Percentiles rank a stretch among this genome's conserved stretches.
Conservation (phyloP, 495 filamentous ascomycete genomes). For the Cercophora scortea region DNA sequence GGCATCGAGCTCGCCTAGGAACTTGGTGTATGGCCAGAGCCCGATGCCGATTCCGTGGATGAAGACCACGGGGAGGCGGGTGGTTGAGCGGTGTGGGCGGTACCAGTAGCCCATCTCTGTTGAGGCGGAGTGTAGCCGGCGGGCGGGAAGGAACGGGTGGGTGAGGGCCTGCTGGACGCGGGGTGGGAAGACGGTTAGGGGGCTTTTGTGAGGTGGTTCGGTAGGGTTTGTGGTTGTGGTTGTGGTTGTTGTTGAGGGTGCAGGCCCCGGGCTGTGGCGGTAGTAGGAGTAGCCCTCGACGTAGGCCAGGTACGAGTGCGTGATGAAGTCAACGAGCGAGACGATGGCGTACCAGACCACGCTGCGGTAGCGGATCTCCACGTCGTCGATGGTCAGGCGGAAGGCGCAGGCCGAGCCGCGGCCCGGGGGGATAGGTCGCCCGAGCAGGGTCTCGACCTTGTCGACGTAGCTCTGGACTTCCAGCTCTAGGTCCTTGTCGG, state of each 20-base stretch:
- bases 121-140: constrained; percentile 33
- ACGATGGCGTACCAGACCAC: constrained; percentile 54
- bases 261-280: neutral
- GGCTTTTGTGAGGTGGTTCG: constrained; percentile 3
- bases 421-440: constrained; percentile 39
- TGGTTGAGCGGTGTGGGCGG: constrained; percentile 49
- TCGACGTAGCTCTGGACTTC: constrained; percentile 53
- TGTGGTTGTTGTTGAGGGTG: too few species aligned
- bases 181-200: constrained; percentile 48
- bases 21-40: constrained; percentile 51
- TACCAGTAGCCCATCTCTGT: constrained; percentile 54
- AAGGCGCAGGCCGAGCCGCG: constrained; percentile 45
- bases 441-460: constrained; percentile 40
- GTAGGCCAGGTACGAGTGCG: constrained; percentile 25
- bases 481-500: constrained; percentile 30
- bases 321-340: constrained; percentile 25
- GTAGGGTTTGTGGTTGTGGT: too few species aligned
- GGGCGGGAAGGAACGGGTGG: neutral
- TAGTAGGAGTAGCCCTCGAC: constrained; percentile 5
- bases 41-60: constrained; percentile 68
- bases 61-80: constrained; percentile 52
- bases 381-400: constrained; percentile 55
- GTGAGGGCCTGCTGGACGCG: constrained; percentile 40
- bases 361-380: constrained; percentile 53
- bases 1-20: constrained; percentile 43